phyloP scores from a whole-genome alignment of 768 basidiomycete genomes.

The Mycena vulgaris region DNA sequence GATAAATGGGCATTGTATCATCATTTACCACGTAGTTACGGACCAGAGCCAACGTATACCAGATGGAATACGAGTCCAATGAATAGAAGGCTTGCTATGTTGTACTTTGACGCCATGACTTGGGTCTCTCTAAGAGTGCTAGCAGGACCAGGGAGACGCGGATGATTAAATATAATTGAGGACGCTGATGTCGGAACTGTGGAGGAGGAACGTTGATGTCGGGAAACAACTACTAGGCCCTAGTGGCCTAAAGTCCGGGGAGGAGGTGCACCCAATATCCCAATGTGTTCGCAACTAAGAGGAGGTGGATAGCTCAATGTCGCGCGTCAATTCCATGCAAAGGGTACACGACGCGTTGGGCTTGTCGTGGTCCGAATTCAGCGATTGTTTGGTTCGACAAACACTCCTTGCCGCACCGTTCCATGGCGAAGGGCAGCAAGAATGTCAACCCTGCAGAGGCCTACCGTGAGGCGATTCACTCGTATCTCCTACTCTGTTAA shows the following conservation, averaged over 20 bases:
- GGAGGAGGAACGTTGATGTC: no score
- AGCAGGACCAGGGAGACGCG: no score
- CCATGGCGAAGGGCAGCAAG: constrained; percentile 88
- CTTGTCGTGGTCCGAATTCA: neutral
- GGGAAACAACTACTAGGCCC: no score
- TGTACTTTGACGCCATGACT: constrained; percentile 47
- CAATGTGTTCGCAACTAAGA: neutral
- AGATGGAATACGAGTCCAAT: constrained; percentile 83
- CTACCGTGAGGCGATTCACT: constrained; percentile 71
- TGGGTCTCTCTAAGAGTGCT: no score
- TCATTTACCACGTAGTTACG: neutral
- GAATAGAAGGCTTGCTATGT: constrained; percentile 65
- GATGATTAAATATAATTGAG: no score
- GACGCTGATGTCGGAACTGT: no score
- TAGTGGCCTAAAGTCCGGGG: no score
- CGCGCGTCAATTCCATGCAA: neutral
- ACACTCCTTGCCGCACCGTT: constrained; percentile 8
- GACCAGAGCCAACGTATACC: constrained; percentile 75
- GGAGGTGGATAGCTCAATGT: neutral
- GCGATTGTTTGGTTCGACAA: constrained; percentile 4
- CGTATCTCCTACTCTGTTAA: constrained; percentile 14
- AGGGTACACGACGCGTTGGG: neutral
- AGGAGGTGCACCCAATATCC: no score
- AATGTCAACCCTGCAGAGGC: constrained; percentile 95
- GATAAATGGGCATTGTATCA: neutral